These are phyloP conservation scores for Leccinum variicolor DNA, from an alignment of 768 basidiomycete genomes.

Conservation along the genomic window DNA sequence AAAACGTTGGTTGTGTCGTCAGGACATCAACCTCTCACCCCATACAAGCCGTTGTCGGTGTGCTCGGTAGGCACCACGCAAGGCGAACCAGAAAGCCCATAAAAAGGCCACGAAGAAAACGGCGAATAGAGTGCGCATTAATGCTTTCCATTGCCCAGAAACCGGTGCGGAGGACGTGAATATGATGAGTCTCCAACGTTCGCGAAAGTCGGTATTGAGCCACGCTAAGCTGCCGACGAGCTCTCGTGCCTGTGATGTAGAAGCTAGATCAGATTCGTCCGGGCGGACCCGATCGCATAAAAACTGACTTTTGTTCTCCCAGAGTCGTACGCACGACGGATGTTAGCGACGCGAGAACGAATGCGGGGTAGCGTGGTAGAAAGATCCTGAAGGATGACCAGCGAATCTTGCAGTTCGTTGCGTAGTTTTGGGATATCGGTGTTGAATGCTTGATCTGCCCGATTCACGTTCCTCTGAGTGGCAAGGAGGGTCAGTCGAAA, in stretches of 20 bases:
- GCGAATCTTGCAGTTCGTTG: constrained; percentile 57
- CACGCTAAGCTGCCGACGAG: constrained; percentile 66
- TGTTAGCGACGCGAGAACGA: constrained; percentile 57
- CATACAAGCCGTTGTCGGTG: constrained; percentile 74
- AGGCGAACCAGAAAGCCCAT: constrained; percentile 57
- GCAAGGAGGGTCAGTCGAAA: not conserved
- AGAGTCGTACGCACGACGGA: constrained; percentile 66
- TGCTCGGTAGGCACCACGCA: constrained; percentile 67
- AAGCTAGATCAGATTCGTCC: not conserved
- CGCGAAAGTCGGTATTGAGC: constrained; percentile 77
- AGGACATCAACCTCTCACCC: constrained; percentile 78
- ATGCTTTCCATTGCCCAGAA: constrained; percentile 63
- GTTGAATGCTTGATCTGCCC: constrained; percentile 55
- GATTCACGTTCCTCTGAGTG: constrained; percentile 51
- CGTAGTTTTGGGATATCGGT: constrained; percentile 62
- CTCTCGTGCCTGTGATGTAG: constrained; percentile 54
- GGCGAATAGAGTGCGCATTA: constrained; percentile 60
- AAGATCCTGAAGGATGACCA: constrained; percentile 54
- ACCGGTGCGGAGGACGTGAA: constrained; percentile 73
- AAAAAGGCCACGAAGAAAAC: constrained; percentile 55
- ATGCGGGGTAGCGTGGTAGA: constrained; percentile 58
- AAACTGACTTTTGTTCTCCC: constrained; percentile 59
- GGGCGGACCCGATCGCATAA: not conserved
- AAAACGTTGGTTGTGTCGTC: constrained; percentile 8
- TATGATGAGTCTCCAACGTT: constrained; percentile 70